Evolutionary conservation across 495 filamentous ascomycete species (phyloP), one percentile per base, ranked within the genome.

Genomic region (Penicillium malachiteum): DNA sequence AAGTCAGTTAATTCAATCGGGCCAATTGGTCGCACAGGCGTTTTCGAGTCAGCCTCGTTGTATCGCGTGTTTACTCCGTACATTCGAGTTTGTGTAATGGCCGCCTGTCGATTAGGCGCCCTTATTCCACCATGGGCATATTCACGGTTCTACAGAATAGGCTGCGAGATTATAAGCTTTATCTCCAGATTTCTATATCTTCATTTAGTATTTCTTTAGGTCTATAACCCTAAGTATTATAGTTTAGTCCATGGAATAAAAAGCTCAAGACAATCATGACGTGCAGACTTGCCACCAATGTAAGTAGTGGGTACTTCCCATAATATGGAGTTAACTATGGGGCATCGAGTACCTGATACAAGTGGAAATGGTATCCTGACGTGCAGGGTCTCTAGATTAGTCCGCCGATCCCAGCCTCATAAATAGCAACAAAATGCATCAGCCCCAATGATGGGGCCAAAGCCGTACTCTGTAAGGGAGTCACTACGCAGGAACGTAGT

Each of bases 251-350:
- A 30, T 11, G 8, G 42, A 30, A 44, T 21, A 13, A 13, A 0
- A 44, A 30, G 31, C 43, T 26, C 43, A 4, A 30, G 13, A 38
- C 49, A 57, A 62, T 62, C 54, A 62, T 62, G 58, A 62, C 58
- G 62, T 58, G 55, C 61, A 55, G 61, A 55, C 47, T 54, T 6
- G 55, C 59, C 55, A 62, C 59, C 18, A 1, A 16, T 18, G 10
- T 13, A 60, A 14, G 57, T 61, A 60, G 46, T 10, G 1, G 40
- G 35, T 61, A 61, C 58, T 13, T 50, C 1, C 0, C 0, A 7
- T 3, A 33, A 0, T 14, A 31, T 54, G 45, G 3, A 10, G 30
- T 3, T 9, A 0, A 26, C 13, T 9, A 13, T 1, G 3, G 1
- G 14, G 10, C 12, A 9, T 2, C 26, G 54, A 48, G 60, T 54